phyloP scores from a whole-genome alignment of 2,329 filamentous ascomycete genomes.

The Colletotrichum coccodes region DNA sequence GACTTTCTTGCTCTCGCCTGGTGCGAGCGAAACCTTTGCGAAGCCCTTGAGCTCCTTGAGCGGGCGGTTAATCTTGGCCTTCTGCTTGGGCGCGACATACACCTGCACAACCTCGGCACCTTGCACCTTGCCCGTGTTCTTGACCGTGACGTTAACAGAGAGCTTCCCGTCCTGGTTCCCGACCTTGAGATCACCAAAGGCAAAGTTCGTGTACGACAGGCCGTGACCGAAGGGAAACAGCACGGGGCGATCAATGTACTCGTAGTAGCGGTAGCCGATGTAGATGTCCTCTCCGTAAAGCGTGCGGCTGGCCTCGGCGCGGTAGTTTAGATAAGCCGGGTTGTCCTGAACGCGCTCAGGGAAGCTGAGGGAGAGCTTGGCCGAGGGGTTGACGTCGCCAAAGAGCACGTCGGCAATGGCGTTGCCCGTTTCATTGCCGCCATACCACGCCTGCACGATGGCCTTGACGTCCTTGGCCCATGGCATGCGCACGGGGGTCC shows the following conservation, averaged over 20 bases:
- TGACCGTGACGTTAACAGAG: slow-evolving; percentile 58
- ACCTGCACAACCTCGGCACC: slow-evolving; percentile 62
- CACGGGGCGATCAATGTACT: slow-evolving; percentile 65
- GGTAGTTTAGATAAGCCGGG: slow-evolving; percentile 76
- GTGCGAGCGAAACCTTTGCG: slow-evolving; percentile 65
- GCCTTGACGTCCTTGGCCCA: slow-evolving; percentile 65
- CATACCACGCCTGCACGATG: slow-evolving; percentile 80
- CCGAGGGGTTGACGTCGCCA: slow-evolving; percentile 75
- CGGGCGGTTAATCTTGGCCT: slow-evolving; percentile 57
- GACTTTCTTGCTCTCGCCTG: slow-evolving; percentile 67
- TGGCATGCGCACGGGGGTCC: slow-evolving; percentile 75
- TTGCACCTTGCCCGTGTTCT: slow-evolving; percentile 61
- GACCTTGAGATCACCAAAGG: slow-evolving; percentile 55
- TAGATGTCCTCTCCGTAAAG: slow-evolving; percentile 80
- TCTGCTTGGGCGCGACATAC: slow-evolving; percentile 59
- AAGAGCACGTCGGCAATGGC: slow-evolving; percentile 78
- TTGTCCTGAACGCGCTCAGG: slow-evolving; percentile 72
- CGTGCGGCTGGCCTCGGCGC: slow-evolving; percentile 70
- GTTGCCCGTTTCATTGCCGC: slow-evolving; percentile 80
- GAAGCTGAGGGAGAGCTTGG: slow-evolving; percentile 79
- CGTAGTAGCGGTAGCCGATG: slow-evolving; percentile 79
- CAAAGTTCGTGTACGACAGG: slow-evolving; percentile 76
- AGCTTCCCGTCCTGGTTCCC: slow-evolving; percentile 51
- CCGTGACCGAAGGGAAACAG: slow-evolving; percentile 79
- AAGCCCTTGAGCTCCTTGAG: slow-evolving; percentile 69